Percentiles rank a stretch among this genome's conserved stretches.
Conservation (phyloP, 2,329 filamentous ascomycete genomes). For the Pseudogymnoascus sp. region DNA sequence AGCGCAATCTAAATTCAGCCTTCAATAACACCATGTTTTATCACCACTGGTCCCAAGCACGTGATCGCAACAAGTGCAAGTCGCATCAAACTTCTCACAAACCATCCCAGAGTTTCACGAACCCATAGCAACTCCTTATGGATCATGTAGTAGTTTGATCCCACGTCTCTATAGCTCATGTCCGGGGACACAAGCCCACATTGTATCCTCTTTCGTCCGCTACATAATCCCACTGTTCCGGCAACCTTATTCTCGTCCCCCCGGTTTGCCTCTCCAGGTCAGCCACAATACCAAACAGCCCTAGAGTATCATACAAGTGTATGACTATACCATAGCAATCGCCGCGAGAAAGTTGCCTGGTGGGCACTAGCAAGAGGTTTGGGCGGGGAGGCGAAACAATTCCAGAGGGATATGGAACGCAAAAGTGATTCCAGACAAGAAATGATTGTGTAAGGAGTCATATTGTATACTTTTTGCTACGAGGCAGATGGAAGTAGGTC, state of each 20-base stretch:
- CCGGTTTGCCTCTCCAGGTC: neutral
- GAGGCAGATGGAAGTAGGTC: neutral
- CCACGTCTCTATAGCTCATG: neutral
- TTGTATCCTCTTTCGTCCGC: neutral
- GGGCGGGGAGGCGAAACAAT: neutral
- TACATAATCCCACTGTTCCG: neutral
- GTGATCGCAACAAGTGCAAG: neutral
- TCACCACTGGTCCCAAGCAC: neutral
- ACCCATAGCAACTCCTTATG: neutral
- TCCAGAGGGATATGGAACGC: neutral
- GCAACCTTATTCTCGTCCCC: neutral
- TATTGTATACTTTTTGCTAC: neutral
- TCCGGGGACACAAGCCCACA: neutral
- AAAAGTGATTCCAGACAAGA: neutral
- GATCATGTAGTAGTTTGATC: neutral
- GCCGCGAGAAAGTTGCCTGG: neutral
- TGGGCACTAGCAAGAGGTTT: neutral
- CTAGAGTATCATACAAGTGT: neutral
- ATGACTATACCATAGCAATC: neutral
- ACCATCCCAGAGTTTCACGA: conserved; percentile 5
- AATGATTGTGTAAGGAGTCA: conserved; percentile 4
- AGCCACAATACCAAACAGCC: neutral
- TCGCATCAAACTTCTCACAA: conserved; percentile 1
- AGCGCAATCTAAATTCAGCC: neutral
- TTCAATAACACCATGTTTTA: neutral